phyloP scores from a whole-genome alignment of 2,329 filamentous ascomycete species.

The Lasiodiplodia gonubiensis region DNA sequence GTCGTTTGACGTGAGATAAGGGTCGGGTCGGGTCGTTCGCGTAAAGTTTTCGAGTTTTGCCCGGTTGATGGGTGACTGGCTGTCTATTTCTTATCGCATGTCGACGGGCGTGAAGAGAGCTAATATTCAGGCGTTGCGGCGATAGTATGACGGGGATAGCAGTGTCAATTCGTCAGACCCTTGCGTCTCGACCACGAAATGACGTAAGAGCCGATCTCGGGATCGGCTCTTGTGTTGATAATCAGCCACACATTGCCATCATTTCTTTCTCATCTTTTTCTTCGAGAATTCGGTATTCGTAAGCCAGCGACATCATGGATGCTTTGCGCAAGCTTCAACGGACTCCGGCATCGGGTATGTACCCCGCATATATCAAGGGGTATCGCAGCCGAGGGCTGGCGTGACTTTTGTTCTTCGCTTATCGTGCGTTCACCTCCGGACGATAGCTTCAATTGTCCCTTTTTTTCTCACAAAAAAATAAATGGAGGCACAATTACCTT shows the following conservation, averaged over 20 bases:
- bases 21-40: too few relatives aligned
- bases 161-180: constrained; percentile 4
- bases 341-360: not conserved
- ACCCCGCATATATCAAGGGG: not conserved
- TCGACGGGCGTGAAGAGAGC: not conserved
- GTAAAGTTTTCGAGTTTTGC: too few relatives aligned
- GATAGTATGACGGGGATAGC: not conserved
- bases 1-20: too few relatives aligned
- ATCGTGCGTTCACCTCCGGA: too few relatives aligned
- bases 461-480: too few relatives aligned
- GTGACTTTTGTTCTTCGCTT: too few relatives aligned
- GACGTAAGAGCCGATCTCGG: constrained; percentile 27
- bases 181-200: constrained; percentile 19
- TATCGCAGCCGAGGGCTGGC: too few relatives aligned
- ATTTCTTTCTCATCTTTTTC: not conserved
- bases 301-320: not conserved
- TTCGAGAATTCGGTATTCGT: not conserved
- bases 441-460: too few relatives aligned
- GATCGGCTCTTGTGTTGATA: constrained; percentile 7
- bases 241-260: not conserved
- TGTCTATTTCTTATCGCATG: not conserved
- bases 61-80: not conserved
- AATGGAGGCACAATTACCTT: too few relatives aligned
- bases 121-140: not conserved
- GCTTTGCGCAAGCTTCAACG: not conserved